Percentiles rank a stretch among this genome's conserved stretches.
Evolutionary conservation across 495 filamentous ascomycete species (phyloP).

Genomic region (Penicillium alfredii): DNA sequence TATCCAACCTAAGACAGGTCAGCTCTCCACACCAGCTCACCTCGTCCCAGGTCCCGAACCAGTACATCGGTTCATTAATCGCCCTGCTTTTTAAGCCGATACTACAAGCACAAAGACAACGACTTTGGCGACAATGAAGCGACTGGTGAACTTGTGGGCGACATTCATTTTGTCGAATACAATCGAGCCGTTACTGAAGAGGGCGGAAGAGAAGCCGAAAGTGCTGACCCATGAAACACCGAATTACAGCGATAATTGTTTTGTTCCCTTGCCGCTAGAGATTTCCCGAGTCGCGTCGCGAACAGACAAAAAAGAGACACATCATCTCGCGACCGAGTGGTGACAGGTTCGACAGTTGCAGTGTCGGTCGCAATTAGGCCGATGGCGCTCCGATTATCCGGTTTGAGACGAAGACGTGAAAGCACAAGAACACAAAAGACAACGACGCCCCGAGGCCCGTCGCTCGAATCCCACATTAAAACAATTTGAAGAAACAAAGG

Average conservation of each 20-base stretch:
- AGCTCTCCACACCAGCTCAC: too few relatives aligned
- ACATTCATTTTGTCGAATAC: slow-evolving; percentile 36
- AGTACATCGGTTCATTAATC: too few relatives aligned
- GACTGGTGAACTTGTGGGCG: slow-evolving; percentile 18
- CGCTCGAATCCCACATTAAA: slow-evolving; percentile 34
- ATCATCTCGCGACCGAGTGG: slow-evolving; percentile 38
- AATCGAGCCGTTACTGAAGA: slow-evolving; percentile 48
- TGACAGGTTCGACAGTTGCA: slow-evolving; percentile 31
- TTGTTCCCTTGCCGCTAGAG: slow-evolving; percentile 40
- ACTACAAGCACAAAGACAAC: slow-evolving; percentile 40
- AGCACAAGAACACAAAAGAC: slow-evolving; percentile 28
- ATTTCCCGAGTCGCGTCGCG: slow-evolving; percentile 38
- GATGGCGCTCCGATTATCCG: slow-evolving; percentile 27
- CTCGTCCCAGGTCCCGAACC: too few relatives aligned
- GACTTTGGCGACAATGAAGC: slow-evolving; percentile 31
- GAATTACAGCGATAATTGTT: slow-evolving; percentile 49
- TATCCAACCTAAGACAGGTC: too few relatives aligned
- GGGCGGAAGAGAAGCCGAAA: slow-evolving; percentile 33
- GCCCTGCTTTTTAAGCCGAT: too few relatives aligned
- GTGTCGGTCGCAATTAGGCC: slow-evolving; percentile 28
- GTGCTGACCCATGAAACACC: slow-evolving; percentile 46
- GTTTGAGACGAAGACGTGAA: slow-evolving; percentile 30
- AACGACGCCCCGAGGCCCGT: slow-evolving; percentile 33
- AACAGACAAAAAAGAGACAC: slow-evolving; percentile 38
- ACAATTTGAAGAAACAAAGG: slow-evolving; percentile 22